Evolutionary conservation across 345 rosid genomes (phyloP), one percentile per base, ranked within the genome.

Genomic region (Erysimum cheiranthoides): DNA sequence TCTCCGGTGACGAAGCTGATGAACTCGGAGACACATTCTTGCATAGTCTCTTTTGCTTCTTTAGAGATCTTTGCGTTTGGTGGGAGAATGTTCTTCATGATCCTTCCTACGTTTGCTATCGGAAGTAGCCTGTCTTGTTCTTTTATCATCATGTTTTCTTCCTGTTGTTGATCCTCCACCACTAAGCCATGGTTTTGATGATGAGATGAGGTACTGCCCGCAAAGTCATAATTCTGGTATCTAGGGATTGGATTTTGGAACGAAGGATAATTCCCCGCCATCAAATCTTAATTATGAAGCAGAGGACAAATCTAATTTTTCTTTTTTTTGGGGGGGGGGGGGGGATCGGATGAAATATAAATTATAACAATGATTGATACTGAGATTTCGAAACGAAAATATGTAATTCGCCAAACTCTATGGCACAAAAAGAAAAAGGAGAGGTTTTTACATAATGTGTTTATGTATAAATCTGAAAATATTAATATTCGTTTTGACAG

Each of bases 21-120:
- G 80, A 89, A 89, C 87, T 89, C 93, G 6, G 93, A 89, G 2
- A 85, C 93, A 30, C 93, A 86, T 71, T 89, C 93, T 79, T 89
- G 93, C 90, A 86, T 89, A 28, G 93, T 89, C 70, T 86, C 93
- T 73, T 89, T 89, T 0, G 89, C 88, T 81, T 89, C 93, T 80
- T 89, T 89, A 0, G 93, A 86, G 78, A 89, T 83, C 82, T 89
- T 89, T 0, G 90, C 90, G 31, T 86, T 89, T 2, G 86, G 81
- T 28, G 93, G 93, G 9, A 89, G 84, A 50, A 83, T 85, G 79
- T 86, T 89, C 82, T 89, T 89, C 93, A 89, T 89, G 81, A 89
- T 89, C 77, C 93, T 63, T 6, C 93, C 90, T 3, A 89, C 87
- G 75, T 89, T 89, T 5, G 93, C 93, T 70, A 89, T 86, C 1